phyloP scores from a whole-genome alignment of 2,329 filamentous ascomycete species.

The Simplicillium sp. region DNA sequence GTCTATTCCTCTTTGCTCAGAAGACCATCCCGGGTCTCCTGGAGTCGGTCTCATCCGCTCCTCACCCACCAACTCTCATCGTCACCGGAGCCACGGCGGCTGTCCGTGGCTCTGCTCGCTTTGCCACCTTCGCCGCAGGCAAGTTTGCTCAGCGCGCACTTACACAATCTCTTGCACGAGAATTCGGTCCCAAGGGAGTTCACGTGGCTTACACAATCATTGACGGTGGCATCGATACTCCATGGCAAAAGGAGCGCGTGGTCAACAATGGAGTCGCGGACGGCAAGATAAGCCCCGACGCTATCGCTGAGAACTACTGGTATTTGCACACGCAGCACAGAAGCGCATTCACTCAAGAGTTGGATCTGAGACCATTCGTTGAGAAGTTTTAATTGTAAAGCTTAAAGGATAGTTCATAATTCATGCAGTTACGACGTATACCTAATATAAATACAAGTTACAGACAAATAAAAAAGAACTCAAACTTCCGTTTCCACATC shows the following conservation, averaged over 20 bases:
- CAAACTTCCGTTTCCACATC: slow-evolving; percentile 74
- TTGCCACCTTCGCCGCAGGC: slow-evolving; percentile 63
- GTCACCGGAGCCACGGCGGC: slow-evolving; percentile 84
- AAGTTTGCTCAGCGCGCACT: slow-evolving; percentile 74
- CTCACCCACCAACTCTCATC: slow-evolving; percentile 67
- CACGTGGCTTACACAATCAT: slow-evolving; percentile 78
- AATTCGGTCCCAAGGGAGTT: slow-evolving; percentile 77
- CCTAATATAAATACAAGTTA: not conserved
- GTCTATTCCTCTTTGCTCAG: slow-evolving; percentile 71
- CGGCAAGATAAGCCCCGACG: slow-evolving; percentile 63
- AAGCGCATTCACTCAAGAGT: slow-evolving; percentile 71
- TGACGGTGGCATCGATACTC: slow-evolving; percentile 79
- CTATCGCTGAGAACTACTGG: slow-evolving; percentile 84
- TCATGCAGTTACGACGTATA: not conserved
- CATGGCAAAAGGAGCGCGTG: slow-evolving; percentile 47
- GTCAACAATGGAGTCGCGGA: slow-evolving; percentile 37
- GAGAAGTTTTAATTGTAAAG: slow-evolving; percentile 63
- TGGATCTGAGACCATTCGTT: slow-evolving; percentile 70
- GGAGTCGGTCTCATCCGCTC: slow-evolving; percentile 41
- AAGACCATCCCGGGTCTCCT: slow-evolving; percentile 61
- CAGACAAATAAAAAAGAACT: slow-evolving; percentile 3
- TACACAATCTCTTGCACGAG: slow-evolving; percentile 65
- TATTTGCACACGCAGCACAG: slow-evolving; percentile 70
- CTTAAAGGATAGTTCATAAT: not conserved
- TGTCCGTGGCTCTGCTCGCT: slow-evolving; percentile 59